Evolutionary conservation across 495 filamentous ascomycete genomes (phyloP), one percentile per base, ranked within the genome.

Genomic region (Aspergillus avenaceus): DNA sequence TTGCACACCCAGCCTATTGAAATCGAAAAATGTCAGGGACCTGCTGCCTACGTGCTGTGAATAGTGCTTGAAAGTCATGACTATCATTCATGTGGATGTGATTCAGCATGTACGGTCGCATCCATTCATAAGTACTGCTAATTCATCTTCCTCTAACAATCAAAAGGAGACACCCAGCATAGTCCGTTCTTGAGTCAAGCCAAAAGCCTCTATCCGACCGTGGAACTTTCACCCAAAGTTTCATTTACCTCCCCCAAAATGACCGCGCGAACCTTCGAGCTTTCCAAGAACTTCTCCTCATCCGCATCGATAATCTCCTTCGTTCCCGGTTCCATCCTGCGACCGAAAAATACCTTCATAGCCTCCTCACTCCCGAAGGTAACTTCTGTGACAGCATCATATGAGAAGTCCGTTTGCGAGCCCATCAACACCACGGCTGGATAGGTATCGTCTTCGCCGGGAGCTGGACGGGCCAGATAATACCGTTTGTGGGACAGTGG

Each of bases 281-380:
- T 42, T 43, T 68, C 65, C 13, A 67, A 11, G 37, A 69, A 67
- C 14, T 22, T 27, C 19, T 65, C 56, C 38, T 69, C 61, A 24
- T 57, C 46, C 34, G 18, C 36, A 41, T 54, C 41, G n/a, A 54
- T 24, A 2, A 48, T 26, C 24, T 52, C 28, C 34, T 26, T 40
- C 12, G 24, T 25, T 8, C 60, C 62, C 0, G 50, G 46, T 23
- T 45, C 31, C 8, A 49, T 47, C 11, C 60, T 22, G 14, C 54
- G 38, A 0, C 49, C 60, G 22, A 41, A 43, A 47, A 66, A 61
- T 1, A 28, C 45, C 26, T 61, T 21, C 42, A 61, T 63, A 12
- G 45, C 52, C n/a, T 55, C 61, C 14, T 52, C 51, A 36, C 63
- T 56, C 27, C 42, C 22, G 44, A 64, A 69, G 4, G 42, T 52